Evolutionary conservation across 495 filamentous ascomycete species (phyloP).

Genomic region (Neurospora sp.): DNA sequence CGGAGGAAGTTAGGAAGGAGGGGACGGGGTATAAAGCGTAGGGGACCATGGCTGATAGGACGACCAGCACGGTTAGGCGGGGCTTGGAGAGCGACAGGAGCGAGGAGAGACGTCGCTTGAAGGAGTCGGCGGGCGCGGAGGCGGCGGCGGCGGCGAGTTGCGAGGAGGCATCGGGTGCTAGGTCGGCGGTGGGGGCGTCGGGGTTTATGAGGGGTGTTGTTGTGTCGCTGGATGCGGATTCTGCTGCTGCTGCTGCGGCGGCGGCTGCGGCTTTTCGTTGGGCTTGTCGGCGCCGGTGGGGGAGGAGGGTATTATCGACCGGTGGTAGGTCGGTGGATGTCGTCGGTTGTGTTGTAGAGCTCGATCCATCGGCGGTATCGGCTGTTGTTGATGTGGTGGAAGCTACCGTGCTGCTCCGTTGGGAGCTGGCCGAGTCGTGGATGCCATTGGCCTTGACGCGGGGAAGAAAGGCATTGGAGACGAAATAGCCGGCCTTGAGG

Average conservation of each 20-base stretch:
- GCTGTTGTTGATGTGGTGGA: constrained; percentile 5
- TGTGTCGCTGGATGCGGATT: background rate
- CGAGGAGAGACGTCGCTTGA: constrained; percentile 69
- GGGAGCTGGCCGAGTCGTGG: background rate
- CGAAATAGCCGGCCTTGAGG: constrained; percentile 30
- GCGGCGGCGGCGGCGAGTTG: constrained; percentile 65
- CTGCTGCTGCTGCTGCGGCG: background rate
- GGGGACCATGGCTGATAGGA: constrained; percentile 81
- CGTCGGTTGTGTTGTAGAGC: background rate
- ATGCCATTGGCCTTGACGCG: constrained; percentile 15
- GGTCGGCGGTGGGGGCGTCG: constrained; percentile 14
- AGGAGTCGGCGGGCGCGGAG: constrained; percentile 52
- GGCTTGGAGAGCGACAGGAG: constrained; percentile 91
- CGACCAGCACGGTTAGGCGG: constrained; percentile 81
- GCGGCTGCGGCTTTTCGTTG: constrained; percentile 14
- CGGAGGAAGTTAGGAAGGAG: constrained; percentile 57
- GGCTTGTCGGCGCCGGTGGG: constrained; percentile 34
- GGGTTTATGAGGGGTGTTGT: background rate
- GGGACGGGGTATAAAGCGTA: constrained; percentile 90
- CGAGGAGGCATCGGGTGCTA: constrained; percentile 78
- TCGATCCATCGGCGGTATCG: constrained; percentile 1
- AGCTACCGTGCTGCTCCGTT: background rate
- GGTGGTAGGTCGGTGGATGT: background rate
- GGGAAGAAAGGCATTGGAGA: constrained; percentile 28
- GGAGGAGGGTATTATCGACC: constrained; percentile 21